Evolutionary conservation across 176 grass and related monocot species (phyloP).

Genomic region (Bothriochloa decipiens): DNA sequence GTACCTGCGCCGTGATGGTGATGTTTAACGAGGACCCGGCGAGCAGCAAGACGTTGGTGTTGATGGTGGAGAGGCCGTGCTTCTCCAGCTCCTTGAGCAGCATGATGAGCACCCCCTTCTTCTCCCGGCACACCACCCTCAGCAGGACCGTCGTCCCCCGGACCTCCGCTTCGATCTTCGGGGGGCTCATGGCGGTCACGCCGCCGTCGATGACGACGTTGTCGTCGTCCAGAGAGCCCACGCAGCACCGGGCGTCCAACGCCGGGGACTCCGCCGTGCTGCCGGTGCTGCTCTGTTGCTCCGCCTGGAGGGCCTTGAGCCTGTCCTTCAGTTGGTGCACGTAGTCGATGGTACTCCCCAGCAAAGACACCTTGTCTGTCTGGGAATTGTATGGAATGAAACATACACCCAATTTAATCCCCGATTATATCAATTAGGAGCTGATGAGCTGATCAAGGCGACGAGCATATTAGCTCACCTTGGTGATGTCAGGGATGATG

Average conservation of each 20-base stretch:
- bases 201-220: not conserved
- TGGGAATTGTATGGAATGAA: not conserved
- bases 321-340: slow-evolving; percentile 20
- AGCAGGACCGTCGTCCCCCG: slow-evolving; percentile 33
- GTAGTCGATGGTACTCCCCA: slow-evolving; percentile 40
- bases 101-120: slow-evolving; percentile 45
- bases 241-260: not conserved
- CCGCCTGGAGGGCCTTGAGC: slow-evolving; percentile 31
- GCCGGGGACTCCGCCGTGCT: not conserved
- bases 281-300: not conserved
- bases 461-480: slow-evolving; percentile 16
- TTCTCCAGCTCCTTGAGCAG: slow-evolving; percentile 46
- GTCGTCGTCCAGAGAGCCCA: not conserved
- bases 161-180: slow-evolving; percentile 7
- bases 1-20: slow-evolving; percentile 41
- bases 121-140: slow-evolving; percentile 38
- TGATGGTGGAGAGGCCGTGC: slow-evolving; percentile 30
- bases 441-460: not conserved
- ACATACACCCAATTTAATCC: not conserved
- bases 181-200: not conserved
- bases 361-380: slow-evolving; percentile 48
- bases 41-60: slow-evolving; percentile 33
- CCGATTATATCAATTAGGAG: not conserved
- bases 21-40: slow-evolving; percentile 28
- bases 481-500: slow-evolving; percentile 35